Evolutionary conservation across 805 yeast genomes (phyloP).

Genomic region (Nakazawaea sp.): DNA sequence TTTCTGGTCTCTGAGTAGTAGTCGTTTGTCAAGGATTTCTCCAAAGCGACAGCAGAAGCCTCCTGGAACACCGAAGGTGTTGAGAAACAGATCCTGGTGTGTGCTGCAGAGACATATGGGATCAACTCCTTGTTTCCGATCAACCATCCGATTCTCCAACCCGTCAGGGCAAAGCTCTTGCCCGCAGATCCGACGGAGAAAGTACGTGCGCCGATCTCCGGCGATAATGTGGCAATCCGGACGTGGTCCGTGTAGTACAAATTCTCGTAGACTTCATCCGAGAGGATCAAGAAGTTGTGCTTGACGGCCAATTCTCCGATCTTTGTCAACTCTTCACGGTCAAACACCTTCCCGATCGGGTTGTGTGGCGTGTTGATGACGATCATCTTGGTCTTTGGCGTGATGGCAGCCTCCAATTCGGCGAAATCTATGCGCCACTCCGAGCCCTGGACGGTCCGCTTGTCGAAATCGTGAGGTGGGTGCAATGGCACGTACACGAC

Average conservation of each 20-base stretch:
- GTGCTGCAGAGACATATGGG: conserved; percentile 80
- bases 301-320: conserved; percentile 83
- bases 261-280: conserved; percentile 96
- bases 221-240: conserved; percentile 75
- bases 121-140: conserved; percentile 81
- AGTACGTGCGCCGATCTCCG: conserved; percentile 73
- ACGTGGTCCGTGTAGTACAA: conserved; percentile 71
- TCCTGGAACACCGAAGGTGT: conserved; percentile 91
- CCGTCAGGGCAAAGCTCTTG: conserved; percentile 97
- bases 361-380: conserved; percentile 94
- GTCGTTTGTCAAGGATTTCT: conserved; percentile 47
- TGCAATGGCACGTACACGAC: conserved; percentile 81
- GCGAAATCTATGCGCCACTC: conserved; percentile 87
- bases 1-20: conserved; percentile 69
- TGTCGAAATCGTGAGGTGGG: conserved; percentile 69
- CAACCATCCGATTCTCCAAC: conserved; percentile 98
- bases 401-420: conserved; percentile 65
- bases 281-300: conserved; percentile 72
- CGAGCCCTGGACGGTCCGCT: conserved; percentile 61
- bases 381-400: conserved; percentile 73
- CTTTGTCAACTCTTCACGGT: conserved; percentile 60
- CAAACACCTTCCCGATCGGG: conserved; percentile 89
- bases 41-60: conserved; percentile 78
- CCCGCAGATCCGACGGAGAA: conserved; percentile 96
- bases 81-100: conserved; percentile 89